A percentile compares a stretch with the other conserved stretches of the same genome.
Conservation (phyloP, 495 filamentous ascomycete genomes). For the Penicillium manginii region DNA sequence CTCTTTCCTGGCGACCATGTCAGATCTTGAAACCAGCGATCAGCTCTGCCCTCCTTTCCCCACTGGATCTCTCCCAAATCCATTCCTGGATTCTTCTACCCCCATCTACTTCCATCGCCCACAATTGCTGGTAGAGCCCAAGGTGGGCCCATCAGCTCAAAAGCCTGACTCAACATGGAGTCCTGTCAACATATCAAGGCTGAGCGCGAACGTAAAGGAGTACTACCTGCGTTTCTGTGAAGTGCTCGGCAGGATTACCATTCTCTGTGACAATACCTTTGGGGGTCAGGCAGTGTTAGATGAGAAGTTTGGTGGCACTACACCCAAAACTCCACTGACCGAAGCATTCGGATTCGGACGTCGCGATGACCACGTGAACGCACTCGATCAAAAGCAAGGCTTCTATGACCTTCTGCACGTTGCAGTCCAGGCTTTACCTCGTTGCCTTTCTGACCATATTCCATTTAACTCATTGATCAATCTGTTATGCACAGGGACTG, state of each 20-base stretch:
- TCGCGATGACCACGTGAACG: constrained; percentile 74
- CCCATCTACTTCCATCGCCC: constrained; percentile 41
- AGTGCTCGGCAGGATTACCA: constrained; percentile 91
- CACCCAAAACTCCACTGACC: constrained; percentile 90
- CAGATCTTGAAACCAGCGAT: constrained; percentile 87
- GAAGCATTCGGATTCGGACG: constrained; percentile 90
- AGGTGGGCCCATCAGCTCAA: constrained; percentile 41
- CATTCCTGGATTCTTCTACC: constrained; percentile 43
- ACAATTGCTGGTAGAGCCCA: constrained; percentile 45
- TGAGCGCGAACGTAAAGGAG: constrained; percentile 76
- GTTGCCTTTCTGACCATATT: constrained; percentile 87
- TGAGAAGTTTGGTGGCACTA: constrained; percentile 85
- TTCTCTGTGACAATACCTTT: constrained; percentile 94
- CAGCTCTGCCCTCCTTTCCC: constrained; percentile 83
- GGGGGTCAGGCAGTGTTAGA: constrained; percentile 94
- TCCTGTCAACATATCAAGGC: constrained; percentile 72
- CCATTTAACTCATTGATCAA: constrained; percentile 95
- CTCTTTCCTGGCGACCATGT: constrained; percentile 87
- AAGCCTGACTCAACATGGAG: constrained; percentile 47
- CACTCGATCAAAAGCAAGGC: constrained; percentile 84
- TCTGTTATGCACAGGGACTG: constrained; percentile 92
- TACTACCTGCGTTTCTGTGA: constrained; percentile 92
- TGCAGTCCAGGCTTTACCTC: constrained; percentile 90
- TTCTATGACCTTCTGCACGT: constrained; percentile 96
- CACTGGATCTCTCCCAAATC: constrained; percentile 48